Base-by-base conservation (phyloP, 805 yeast species). In the Schwanniomyces polymorphus region DNA sequence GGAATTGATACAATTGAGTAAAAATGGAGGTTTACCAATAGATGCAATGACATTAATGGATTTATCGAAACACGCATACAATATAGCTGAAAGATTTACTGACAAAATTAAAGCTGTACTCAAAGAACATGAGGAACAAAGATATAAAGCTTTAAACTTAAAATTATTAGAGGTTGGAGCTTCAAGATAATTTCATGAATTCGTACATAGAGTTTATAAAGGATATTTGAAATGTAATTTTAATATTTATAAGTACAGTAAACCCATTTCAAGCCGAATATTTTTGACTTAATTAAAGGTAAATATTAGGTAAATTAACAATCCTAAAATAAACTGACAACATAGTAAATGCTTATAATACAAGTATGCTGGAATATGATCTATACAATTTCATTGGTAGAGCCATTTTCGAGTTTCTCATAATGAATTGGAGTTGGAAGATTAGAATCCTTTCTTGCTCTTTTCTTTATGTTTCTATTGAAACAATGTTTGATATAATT, bases 21-120 rank as follows among this genome's bases (percentile, higher is more conserved):
- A 92, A 60, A 88, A 91, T 27, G 99, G 98, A 43, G 97, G 97
- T 0, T 70, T 88, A 40, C 88, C 91, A 6, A 81, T 92, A 53
- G 91, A 88, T 58, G 89, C 94, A 0, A 59, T 77, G 31, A 70
- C 78, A 23, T 68, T 92, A 42, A 72, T 89, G 74, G 81, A 83
- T 23, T 85, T 94, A 61, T 78, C 87, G 27, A 79, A 79, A 48
- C 71, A 76, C 47, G 94, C 97, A 1, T 81, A 79, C 57, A 61
- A 64, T 3, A 76, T 84, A 27, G 94, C 89, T 7, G 83, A 81
- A 46, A 58, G 62, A 23, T 60, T 88, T 48, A 88, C 97, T 0
- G 82, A 82, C 27, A 72, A 79, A 59, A 87, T 92, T 39, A 76
- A 81, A 43, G 54, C 61, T 5, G 70, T 78, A 11, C 61, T 91